Percentiles rank a stretch among this genome's conserved stretches.
These are phyloP conservation scores for Septoria petroselini DNA, from an alignment of 2,329 filamentous ascomycete genomes.

Conservation along the genomic window DNA sequence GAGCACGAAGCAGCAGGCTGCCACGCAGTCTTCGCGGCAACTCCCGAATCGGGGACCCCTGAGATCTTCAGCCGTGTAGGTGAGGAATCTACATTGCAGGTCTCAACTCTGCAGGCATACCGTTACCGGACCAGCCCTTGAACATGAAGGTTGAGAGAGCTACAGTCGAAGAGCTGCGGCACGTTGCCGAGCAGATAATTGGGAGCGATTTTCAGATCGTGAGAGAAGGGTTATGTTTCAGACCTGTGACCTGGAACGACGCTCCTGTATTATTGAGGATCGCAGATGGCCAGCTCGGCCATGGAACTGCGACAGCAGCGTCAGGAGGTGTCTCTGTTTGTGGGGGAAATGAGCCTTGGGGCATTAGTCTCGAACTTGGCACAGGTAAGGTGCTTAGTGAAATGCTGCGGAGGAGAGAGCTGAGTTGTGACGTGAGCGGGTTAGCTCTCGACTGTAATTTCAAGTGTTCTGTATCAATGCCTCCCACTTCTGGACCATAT, in stretches of 20 bases:
- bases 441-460: too few species aligned
- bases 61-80: conserved; percentile 67
- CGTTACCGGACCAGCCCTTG: conserved; percentile 57
- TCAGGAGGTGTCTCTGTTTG: conserved; percentile 72
- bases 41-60: conserved; percentile 59
- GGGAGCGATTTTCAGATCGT: conserved; percentile 58
- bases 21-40: conserved; percentile 67
- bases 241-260: conserved; percentile 64
- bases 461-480: too few species aligned
- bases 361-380: conserved; percentile 91
- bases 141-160: conserved; percentile 49
- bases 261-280: conserved; percentile 62
- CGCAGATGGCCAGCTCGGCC: conserved; percentile 55
- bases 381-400: conserved; percentile 64
- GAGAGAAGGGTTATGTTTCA: conserved; percentile 67
- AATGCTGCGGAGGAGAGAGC: conserved; percentile 52
- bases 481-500: too few species aligned
- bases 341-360: conserved; percentile 94
- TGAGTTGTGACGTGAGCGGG: conserved; percentile 58
- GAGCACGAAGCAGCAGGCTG: conserved; percentile 50
- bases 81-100: conserved; percentile 72
- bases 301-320: conserved; percentile 43
- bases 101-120: conserved; percentile 60
- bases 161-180: conserved; percentile 51
- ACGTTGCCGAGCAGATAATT: conserved; percentile 51